Conservation (phyloP, 2,329 filamentous ascomycete species). For the Malbranchea cinnamomea region DNA sequence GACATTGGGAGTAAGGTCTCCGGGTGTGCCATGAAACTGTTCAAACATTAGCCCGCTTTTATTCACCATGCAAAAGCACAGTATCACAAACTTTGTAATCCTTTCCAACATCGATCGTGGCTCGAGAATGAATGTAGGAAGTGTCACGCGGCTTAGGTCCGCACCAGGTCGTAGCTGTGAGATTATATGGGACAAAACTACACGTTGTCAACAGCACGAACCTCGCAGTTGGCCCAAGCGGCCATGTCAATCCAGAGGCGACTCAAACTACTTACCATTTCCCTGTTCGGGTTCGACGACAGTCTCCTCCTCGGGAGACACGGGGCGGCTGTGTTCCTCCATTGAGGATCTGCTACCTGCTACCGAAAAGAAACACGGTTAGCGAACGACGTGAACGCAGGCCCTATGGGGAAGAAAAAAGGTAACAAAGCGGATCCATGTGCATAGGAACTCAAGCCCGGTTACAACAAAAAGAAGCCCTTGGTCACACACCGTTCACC, state of each 20-base stretch:
- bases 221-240: neutral
- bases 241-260: no score
- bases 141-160: conserved; percentile 81
- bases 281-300: conserved; percentile 85
- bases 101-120: conserved; percentile 95
- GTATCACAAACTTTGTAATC: conserved; percentile 79
- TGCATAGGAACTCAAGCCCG: no score
- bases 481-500: conserved; percentile 20
- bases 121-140: conserved; percentile 96
- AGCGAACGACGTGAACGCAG: no score
- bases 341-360: conserved; percentile 39
- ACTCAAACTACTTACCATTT: conserved; percentile 59
- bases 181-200: conserved; percentile 93
- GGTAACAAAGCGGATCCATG: conserved; percentile 4
- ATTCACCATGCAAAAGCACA: conserved; percentile 1
- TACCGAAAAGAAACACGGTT: conserved; percentile 11
- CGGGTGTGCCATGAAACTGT: conserved; percentile 96
- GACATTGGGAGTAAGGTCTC: conserved; percentile 86
- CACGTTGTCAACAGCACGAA: conserved; percentile 3
- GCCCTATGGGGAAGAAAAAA: neutral
- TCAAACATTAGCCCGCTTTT: neutral
- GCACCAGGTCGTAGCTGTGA: conserved; percentile 90
- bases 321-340: conserved; percentile 34
- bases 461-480: no score
- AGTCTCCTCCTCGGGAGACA: conserved; percentile 51